phyloP scores from a whole-genome alignment of 2,329 filamentous ascomycete genomes.

The Ceratocystis smalleyi region DNA sequence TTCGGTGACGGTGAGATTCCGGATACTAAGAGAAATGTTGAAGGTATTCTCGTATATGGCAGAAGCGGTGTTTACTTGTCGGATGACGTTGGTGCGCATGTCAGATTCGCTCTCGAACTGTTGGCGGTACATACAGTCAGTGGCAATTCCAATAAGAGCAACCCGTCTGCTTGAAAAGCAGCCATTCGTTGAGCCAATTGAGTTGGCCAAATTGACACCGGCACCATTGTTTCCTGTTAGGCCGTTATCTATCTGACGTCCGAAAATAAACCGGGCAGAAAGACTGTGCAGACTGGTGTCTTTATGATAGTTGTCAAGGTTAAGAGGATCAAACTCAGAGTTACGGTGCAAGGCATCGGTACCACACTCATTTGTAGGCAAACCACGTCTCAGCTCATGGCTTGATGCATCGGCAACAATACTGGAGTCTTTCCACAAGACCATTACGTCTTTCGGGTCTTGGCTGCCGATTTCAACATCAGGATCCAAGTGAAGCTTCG shows the following conservation, averaged over 20 bases:
- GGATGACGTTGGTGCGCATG: slow-evolving; percentile 60
- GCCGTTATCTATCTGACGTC: slow-evolving; percentile 55
- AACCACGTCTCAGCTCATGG: slow-evolving; percentile 47
- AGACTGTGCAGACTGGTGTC: slow-evolving; percentile 31
- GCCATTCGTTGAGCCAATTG: slow-evolving; percentile 68
- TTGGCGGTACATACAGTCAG: slow-evolving; percentile 75
- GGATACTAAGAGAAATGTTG: slow-evolving; percentile 83
- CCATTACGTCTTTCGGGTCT: slow-evolving; percentile 57
- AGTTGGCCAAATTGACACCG: slow-evolving; percentile 59
- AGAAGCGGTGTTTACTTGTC: slow-evolving; percentile 72
- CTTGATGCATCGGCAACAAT: slow-evolving; percentile 35
- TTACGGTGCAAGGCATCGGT: slow-evolving; percentile 74
- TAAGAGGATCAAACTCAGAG: slow-evolving; percentile 53
- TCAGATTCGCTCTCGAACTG: slow-evolving; percentile 49
- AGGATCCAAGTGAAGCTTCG: slow-evolving; percentile 58
- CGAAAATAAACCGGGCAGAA: slow-evolving; percentile 51
- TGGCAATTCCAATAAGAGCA: slow-evolving; percentile 78
- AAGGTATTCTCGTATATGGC: slow-evolving; percentile 79
- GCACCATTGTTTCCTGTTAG: slow-evolving; percentile 55
- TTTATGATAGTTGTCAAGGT: slow-evolving; percentile 20
- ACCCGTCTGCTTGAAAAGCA: slow-evolving; percentile 85
- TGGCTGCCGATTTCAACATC: slow-evolving; percentile 34
- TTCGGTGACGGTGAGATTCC: slow-evolving; percentile 67
- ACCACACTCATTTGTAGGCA: slow-evolving; percentile 37
- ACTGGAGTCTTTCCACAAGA: slow-evolving; percentile 85